These are phyloP conservation scores for Ophiorrhiza pumila DNA, from an alignment of 257 asterid species.

Conservation along the genomic window DNA sequence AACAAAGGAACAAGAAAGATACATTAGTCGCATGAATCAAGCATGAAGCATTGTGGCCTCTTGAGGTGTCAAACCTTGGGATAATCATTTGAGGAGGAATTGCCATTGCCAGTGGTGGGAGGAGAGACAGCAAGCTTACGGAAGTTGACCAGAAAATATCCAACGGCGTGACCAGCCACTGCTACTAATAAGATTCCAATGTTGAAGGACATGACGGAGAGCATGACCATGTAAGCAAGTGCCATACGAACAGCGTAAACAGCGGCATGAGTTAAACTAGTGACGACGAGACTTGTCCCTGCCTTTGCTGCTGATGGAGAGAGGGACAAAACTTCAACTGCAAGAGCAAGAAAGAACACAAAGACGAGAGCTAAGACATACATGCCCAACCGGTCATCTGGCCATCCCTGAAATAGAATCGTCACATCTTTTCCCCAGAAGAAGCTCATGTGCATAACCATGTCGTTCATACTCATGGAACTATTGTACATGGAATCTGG, in stretches of 20 bases:
- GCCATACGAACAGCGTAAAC: constrained; percentile 52
- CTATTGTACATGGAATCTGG: constrained; percentile 10
- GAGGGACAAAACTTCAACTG: constrained; percentile 39
- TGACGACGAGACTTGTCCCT: constrained; percentile 23
- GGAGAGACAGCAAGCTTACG: constrained; percentile 21
- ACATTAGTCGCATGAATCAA: neutral
- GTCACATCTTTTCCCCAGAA: constrained; percentile 39
- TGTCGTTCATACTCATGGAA: constrained; percentile 25
- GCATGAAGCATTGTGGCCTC: neutral
- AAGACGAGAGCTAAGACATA: constrained; percentile 46
- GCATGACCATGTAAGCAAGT: constrained; percentile 71
- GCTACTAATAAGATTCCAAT: constrained; percentile 55
- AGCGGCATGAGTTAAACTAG: constrained; percentile 31
- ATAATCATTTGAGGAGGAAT: neutral
- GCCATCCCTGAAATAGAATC: constrained; percentile 38
- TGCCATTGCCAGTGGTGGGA: neutral
- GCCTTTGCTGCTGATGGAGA: constrained; percentile 19
- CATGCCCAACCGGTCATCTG: constrained; percentile 43
- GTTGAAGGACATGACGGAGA: constrained; percentile 72
- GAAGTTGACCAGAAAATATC: constrained; percentile 37
- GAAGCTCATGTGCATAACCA: constrained; percentile 38
- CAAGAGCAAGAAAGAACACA: constrained; percentile 44
- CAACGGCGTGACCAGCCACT: constrained; percentile 57
- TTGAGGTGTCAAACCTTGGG: neutral
- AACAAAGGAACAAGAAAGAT: too few relatives aligned